Evolutionary conservation across 805 yeast species (phyloP).

Genomic region (Saccharomyces kudriavzevii): DNA sequence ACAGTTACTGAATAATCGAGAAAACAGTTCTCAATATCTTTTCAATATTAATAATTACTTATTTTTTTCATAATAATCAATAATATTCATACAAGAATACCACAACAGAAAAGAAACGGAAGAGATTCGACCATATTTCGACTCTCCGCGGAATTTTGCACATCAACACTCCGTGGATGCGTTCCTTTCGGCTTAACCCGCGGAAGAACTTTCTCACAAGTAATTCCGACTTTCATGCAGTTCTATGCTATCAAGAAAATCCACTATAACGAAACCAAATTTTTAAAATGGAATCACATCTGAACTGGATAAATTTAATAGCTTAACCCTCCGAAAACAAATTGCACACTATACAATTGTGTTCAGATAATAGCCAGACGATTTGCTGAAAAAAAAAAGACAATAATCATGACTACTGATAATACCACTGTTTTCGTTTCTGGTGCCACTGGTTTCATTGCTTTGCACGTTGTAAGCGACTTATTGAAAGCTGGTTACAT

Average conservation of each 20-base stretch:
- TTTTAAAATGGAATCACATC: not conserved
- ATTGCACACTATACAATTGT: not conserved
- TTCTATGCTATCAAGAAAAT: not conserved
- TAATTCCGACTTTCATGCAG: not conserved
- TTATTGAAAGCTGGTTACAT: slow-evolving; percentile 34
- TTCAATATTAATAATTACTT: not conserved
- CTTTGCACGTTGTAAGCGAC: slow-evolving; percentile 37
- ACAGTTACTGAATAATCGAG: not conserved
- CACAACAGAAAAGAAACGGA: too few relatives aligned
- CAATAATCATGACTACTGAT: not conserved
- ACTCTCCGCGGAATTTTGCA: not conserved
- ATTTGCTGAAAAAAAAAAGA: too few relatives aligned
- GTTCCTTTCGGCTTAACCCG: too few relatives aligned
- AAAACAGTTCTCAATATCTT: not conserved
- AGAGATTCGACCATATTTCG: not conserved
- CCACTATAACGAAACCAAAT: not conserved
- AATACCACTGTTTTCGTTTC: slow-evolving; percentile 35
- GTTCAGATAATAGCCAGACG: too few relatives aligned
- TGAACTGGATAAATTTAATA: not conserved
- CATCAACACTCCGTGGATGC: too few relatives aligned
- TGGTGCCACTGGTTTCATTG: slow-evolving; percentile 47
- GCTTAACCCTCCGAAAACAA: not conserved
- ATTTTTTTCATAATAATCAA: too few relatives aligned
- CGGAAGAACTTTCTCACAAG: not conserved
- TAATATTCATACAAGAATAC: not conserved